These are phyloP conservation scores for Moringa oleifera DNA, from an alignment of 345 rosid genomes.

Conservation along the genomic window DNA sequence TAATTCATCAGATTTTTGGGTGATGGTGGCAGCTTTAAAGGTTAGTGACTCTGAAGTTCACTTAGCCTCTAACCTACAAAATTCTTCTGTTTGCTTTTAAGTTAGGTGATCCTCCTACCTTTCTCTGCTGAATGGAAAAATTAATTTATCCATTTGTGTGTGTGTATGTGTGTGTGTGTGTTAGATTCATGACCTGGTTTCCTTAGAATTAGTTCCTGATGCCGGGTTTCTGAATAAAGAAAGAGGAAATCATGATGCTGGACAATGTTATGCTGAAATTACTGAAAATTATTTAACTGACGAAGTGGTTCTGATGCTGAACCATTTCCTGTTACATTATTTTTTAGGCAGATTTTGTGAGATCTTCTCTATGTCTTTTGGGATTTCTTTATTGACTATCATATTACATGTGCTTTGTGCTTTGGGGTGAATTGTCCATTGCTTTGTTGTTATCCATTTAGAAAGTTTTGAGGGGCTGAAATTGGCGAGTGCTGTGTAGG, in stretches of 20 bases:
- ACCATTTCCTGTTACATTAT: not conserved
- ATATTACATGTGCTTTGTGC: too few species aligned
- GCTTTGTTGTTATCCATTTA: too few species aligned
- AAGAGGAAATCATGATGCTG: not conserved
- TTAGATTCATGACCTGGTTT: not conserved
- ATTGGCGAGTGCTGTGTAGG: too few species aligned
- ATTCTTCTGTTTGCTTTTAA: too few species aligned
- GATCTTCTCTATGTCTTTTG: not conserved
- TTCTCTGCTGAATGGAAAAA: not conserved
- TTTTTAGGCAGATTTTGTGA: not conserved
- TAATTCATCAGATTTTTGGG: slow-evolving; percentile 88
- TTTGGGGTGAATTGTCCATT: too few species aligned
- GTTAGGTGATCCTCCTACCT: not conserved
- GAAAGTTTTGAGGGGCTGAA: too few species aligned
- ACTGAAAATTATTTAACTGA: too few species aligned
- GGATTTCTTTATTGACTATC: too few species aligned
- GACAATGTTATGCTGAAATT: not conserved
- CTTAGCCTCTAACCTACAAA: not conserved
- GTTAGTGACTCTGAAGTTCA: slow-evolving; percentile 35
- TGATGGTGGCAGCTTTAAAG: slow-evolving; percentile 96
- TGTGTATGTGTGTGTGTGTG: too few species aligned
- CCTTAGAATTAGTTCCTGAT: not conserved
- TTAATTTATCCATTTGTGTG: too few species aligned
- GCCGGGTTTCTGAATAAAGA: not conserved
- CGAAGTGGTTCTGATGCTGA: too few species aligned